phyloP scores from a whole-genome alignment of 345 rosid genomes.

The Citrus reticulata region DNA sequence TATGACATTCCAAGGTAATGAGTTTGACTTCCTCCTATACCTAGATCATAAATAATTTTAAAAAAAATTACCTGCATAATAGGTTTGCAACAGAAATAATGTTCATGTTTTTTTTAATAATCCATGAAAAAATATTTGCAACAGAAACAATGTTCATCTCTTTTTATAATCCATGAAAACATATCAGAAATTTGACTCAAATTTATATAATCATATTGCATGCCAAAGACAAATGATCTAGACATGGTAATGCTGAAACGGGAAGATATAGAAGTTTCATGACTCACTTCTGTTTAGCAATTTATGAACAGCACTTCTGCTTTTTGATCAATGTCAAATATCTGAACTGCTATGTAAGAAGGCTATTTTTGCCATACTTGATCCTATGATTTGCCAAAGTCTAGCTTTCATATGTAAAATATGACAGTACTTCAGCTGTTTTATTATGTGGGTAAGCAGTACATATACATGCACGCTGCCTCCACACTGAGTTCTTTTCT shows the following conservation, averaged over 20 bases:
- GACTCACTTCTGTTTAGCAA: too few species aligned
- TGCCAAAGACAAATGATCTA: neutral
- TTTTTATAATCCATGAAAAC: neutral
- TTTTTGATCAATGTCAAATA: neutral
- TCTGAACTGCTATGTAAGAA: neutral
- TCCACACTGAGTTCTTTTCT: neutral
- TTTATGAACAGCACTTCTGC: neutral
- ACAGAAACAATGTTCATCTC: neutral
- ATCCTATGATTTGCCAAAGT: neutral
- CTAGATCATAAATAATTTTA: neutral
- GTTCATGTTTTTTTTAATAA: neutral
- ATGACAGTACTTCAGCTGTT: neutral
- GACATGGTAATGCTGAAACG: neutral
- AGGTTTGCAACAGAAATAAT: neutral
- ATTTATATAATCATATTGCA: neutral
- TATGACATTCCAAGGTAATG: slow-evolving; percentile 68
- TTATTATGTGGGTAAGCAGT: neutral
- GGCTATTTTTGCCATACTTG: neutral
- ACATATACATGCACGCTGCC: neutral
- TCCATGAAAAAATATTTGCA: neutral
- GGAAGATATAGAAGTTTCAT: neutral
- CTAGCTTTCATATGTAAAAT: neutral
- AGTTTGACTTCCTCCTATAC: neutral
- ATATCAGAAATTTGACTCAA: neutral
- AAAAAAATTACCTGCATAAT: too few species aligned